phyloP scores from a whole-genome alignment of 805 yeast genomes.

The Torulaspora gathmanii region DNA sequence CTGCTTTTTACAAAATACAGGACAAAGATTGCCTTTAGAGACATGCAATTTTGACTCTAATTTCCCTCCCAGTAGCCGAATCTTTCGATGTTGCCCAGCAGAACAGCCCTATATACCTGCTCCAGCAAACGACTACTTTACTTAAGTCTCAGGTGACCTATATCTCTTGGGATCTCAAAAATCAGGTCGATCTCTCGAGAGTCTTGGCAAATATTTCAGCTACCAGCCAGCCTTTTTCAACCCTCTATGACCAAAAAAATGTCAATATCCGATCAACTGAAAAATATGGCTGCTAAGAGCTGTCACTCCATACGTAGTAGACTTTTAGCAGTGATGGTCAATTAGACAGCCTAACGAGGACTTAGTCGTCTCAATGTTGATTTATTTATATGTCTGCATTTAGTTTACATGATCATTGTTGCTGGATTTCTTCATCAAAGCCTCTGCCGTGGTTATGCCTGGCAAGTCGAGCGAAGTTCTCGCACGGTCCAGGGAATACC shows the following conservation, averaged over 20 bases:
- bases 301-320: neutral
- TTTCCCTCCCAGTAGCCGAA: neutral
- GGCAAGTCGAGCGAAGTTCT: constrained; percentile 41
- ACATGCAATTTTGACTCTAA: neutral
- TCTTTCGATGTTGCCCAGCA: neutral
- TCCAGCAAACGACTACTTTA: neutral
- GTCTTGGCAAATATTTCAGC: neutral
- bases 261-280: constrained; percentile 3
- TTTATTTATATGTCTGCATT: neutral
- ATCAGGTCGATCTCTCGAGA: neutral
- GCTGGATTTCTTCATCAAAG: constrained; percentile 28
- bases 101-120: neutral
- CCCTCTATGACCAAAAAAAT: constrained; percentile 1
- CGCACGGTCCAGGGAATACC: constrained; percentile 40
- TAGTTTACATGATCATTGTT: constrained; percentile 10
- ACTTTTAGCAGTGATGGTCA: neutral
- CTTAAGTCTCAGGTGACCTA: neutral
- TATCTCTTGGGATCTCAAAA: neutral
- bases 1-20: neutral
- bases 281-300: neutral
- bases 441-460: constrained; percentile 39
- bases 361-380: neutral
- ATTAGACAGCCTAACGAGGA: neutral
- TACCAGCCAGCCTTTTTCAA: constrained; percentile 6
- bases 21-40: neutral